Evolutionary conservation across 1,139 yeast genomes (phyloP).

Genomic region (Candida buenavistaensis): DNA sequence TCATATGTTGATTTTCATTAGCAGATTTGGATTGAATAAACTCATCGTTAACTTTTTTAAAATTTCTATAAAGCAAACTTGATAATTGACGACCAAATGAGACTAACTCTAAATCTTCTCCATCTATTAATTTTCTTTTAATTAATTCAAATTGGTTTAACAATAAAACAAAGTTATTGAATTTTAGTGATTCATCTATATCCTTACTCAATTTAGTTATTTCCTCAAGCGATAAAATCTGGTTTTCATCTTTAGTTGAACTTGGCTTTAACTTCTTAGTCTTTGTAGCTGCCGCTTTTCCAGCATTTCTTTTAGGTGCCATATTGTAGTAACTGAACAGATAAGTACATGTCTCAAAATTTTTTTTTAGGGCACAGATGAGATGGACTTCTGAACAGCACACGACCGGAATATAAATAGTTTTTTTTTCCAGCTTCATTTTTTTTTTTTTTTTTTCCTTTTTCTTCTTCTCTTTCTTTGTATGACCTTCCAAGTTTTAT

Average conservation of each 20-base stretch:
- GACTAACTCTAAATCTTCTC: conserved; percentile 29
- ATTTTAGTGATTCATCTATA: conserved; percentile 33
- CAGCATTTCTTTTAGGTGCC: conserved; percentile 24
- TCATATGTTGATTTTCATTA: conserved; percentile 48
- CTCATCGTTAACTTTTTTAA: conserved; percentile 53
- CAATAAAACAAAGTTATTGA: conserved; percentile 53
- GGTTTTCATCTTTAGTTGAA: conserved; percentile 4
- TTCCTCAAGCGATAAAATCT: conserved; percentile 22
- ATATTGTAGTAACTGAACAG: no score
- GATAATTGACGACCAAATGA: conserved; percentile 49
- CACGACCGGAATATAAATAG: conserved; percentile 13
- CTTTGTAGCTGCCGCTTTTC: conserved; percentile 10
- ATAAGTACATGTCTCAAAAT: no score
- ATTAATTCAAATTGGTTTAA: conserved; percentile 36
- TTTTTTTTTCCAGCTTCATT: conserved; percentile 1
- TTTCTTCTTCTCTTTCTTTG: conserved; percentile 18
- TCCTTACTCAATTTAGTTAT: conserved; percentile 33
- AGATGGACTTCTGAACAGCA: conserved; percentile 19
- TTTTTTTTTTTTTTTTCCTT: conserved; percentile 5
- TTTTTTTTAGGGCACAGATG: neutral
- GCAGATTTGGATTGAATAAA: conserved; percentile 34
- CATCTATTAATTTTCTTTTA: conserved; percentile 18
- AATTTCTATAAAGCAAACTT: conserved; percentile 53
- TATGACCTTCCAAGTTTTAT: conserved; percentile 61
- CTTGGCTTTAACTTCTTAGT: conserved; percentile 5